A percentile compares a stretch with the other conserved stretches of the same genome.
Conservation (phyloP, 441 rosid species). For the Francoa sonchifolia region DNA sequence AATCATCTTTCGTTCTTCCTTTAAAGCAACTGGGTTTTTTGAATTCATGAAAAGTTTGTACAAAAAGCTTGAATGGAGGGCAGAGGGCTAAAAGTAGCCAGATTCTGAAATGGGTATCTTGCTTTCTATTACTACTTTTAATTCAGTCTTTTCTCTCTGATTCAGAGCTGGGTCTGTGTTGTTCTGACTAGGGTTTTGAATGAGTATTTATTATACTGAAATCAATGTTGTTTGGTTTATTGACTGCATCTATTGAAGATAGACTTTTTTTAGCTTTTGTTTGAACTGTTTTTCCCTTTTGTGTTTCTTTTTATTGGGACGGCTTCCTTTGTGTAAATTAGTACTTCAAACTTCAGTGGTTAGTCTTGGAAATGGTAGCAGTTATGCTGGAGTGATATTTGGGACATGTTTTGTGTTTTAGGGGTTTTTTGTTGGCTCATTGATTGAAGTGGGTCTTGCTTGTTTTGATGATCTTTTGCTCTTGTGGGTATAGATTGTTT, state of each 20-base stretch:
- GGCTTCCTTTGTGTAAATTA: constrained; percentile 18
- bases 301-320: constrained; percentile 13
- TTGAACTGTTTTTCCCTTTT: constrained; percentile 22
- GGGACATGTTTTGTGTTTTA: constrained; percentile 8
- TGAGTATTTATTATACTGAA: constrained; percentile 50
- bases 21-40: no score
- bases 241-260: constrained; percentile 37
- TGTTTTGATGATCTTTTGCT: constrained; percentile 6
- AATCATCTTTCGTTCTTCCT: no score
- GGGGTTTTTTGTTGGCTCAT: constrained; percentile 13
- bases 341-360: constrained; percentile 20
- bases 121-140: constrained; percentile 49
- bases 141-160: constrained; percentile 18
- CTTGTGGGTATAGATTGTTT: constrained; percentile 7
- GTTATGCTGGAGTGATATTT: constrained; percentile 17
- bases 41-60: no score
- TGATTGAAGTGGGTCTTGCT: constrained; percentile 12
- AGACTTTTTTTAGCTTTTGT: constrained; percentile 18
- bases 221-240: constrained; percentile 41
- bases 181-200: constrained; percentile 62
- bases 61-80: constrained; percentile 27
- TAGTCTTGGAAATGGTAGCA: constrained; percentile 25
- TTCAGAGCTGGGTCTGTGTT: constrained; percentile 15
- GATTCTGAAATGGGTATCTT: constrained; percentile 82
- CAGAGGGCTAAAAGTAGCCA: constrained; percentile 56